Evolutionary conservation across 148 eudicot genomes (phyloP), one percentile per base, ranked within the genome.

Genomic region (Persicaria tinctoria): DNA sequence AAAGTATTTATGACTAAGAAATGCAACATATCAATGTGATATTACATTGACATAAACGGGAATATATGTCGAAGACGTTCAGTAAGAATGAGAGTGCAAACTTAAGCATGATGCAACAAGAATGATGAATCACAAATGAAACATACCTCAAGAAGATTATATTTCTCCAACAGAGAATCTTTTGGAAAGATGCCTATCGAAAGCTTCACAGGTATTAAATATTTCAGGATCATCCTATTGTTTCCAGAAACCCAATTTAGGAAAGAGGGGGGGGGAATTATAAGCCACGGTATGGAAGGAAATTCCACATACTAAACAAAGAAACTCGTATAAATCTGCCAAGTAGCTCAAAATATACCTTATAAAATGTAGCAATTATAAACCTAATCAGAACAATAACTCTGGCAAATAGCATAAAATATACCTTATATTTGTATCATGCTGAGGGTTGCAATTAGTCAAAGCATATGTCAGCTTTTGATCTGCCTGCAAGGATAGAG

Each of bases 171-270:
- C 77, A 95, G 84, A 3, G 83, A 83, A 68, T 77, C 83, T 75
- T 80, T 79, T 51, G 99, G 99, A 68, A 92, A 76, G 81, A 95
- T 90, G 78, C 97, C 97, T 68, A 95, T 84, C 53, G 97, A 95
- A 78, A 90, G 96, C 92, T 95, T 95, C 51, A 95, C 99, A 68
- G 99, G 99, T 83, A 95, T 86, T 82, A 95, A 82, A 82, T 95
- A 95, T 82, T 95, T 95, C 82, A 95, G 83, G 79, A 95, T 95
- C 96, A 92, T 87, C 92, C 99, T 95, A 82, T 70, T 47, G 48
- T 41, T 66, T 41, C 2, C 16, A 66, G 56, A 72, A 16, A 53
- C 72, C 46, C 80, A 82, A 64, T 44, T 80, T 56, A 77, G 44
- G 18, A 63, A 59, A 70, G 75, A 10, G 77, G 63, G 46, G 63